Evolutionary conservation across 306 rosid genomes (phyloP).

Genomic region (Vigna angularis): DNA sequence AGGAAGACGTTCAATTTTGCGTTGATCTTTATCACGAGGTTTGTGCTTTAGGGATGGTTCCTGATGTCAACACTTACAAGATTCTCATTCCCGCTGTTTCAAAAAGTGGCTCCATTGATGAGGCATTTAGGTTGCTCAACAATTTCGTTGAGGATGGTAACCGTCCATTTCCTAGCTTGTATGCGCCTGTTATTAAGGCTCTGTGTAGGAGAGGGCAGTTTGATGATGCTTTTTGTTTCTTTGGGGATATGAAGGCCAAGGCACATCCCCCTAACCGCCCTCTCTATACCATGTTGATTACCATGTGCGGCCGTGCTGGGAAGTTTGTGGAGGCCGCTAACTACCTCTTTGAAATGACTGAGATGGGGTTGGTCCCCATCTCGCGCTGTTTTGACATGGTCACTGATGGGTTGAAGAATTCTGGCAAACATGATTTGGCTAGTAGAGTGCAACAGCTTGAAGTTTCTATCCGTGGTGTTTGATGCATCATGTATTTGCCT

Average conservation of each 20-base stretch:
- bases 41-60: slow-evolving; percentile 65
- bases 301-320: slow-evolving; percentile 92
- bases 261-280: slow-evolving; percentile 97
- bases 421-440: slow-evolving; percentile 91
- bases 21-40: slow-evolving; percentile 63
- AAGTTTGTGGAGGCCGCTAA: slow-evolving; percentile 81
- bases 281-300: slow-evolving; percentile 85
- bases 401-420: slow-evolving; percentile 86
- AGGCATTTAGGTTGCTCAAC: slow-evolving; percentile 73
- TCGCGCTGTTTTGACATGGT: slow-evolving; percentile 87
- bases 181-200: slow-evolving; percentile 81
- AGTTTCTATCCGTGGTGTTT: slow-evolving; percentile 65
- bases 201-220: slow-evolving; percentile 82
- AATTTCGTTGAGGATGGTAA: slow-evolving; percentile 74
- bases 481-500: neutral
- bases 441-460: slow-evolving; percentile 76
- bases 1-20: slow-evolving; percentile 73
- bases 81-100: slow-evolving; percentile 73
- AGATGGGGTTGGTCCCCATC: slow-evolving; percentile 77
- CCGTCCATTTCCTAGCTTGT: slow-evolving; percentile 78
- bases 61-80: slow-evolving; percentile 81
- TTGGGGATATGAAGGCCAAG: slow-evolving; percentile 83
- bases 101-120: slow-evolving; percentile 66
- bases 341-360: slow-evolving; percentile 84
- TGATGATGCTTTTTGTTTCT: slow-evolving; percentile 91